A percentile compares a stretch with the other conserved stretches of the same genome.
Evolutionary conservation across 805 yeast genomes (phyloP).

Genomic region (Metschnikowia bowlesiae): DNA sequence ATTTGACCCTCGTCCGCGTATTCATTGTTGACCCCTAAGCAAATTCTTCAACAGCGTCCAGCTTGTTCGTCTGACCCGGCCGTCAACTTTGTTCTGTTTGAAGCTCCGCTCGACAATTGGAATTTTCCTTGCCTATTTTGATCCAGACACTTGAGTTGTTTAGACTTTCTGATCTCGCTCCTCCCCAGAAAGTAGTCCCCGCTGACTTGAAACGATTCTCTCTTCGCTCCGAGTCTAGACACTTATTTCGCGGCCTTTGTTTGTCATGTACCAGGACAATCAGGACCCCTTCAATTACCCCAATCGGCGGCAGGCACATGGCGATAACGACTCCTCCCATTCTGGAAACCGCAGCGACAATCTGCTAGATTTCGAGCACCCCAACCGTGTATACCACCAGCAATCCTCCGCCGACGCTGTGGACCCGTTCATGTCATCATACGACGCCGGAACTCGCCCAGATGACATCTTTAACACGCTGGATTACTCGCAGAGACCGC

Average conservation of each 20-base stretch:
- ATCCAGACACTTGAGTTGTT: background rate
- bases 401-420: slow-evolving; percentile 1
- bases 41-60: background rate
- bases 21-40: background rate
- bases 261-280: slow-evolving; percentile 1
- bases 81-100: background rate
- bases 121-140: background rate
- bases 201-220: background rate
- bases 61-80: background rate
- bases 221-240: background rate
- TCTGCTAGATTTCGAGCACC: slow-evolving; percentile 16
- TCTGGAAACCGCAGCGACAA: slow-evolving; percentile 8
- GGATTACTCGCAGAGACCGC: slow-evolving; percentile 4
- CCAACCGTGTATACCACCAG: slow-evolving; percentile 7
- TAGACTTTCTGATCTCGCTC: background rate
- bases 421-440: slow-evolving; percentile 14
- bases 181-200: background rate
- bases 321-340: slow-evolving; percentile 12
- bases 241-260: background rate
- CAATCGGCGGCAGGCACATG: slow-evolving; percentile 9
- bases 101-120: background rate
- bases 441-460: slow-evolving; percentile 14
- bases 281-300: slow-evolving; percentile 5
- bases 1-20: background rate
- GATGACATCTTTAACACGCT: slow-evolving; percentile 13